Base-by-base conservation (phyloP, 2,329 filamentous ascomycete genomes). In the Ustulina deusta region DNA sequence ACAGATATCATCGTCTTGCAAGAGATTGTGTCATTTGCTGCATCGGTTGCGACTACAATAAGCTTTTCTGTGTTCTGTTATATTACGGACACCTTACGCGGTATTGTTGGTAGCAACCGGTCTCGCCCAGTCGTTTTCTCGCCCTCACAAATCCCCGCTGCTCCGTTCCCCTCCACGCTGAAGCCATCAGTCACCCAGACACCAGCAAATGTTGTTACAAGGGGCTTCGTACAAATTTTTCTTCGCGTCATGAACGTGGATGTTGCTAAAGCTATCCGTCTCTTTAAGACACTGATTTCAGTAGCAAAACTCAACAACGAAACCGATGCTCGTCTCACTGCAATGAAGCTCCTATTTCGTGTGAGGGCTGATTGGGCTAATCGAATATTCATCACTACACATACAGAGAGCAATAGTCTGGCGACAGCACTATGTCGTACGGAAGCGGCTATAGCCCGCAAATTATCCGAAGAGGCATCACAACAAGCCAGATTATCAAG, bases 321-420 rank as follows among this genome's bases (percentile, higher is more conserved):
- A 66, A 82, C 86, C 6, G 90, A 93, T 78, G 90, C 91, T 59
- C 90, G 92, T 6, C 81, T 96, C 29, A 90, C 89, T 13, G 90
- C 91, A 2, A 88, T 94, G 83, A 93, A 93, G 74, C 81, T 95
- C 49, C 82, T 97, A 1, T 95, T 97, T 77, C 89, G 94, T 49
- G 82, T 97, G 34, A 88, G 94, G 66, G 93, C 93, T 25, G 93
- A 97, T 79, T 93, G 91, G 77, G 89, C 91, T 10, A 89, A 94
- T 71, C 87, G 90, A 51, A 86, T 97, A 3, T 93, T 91, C 65
- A 83, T 97, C 61, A 89, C 89, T 7, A 81, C 87, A 38, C 86
- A 88, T 34, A 88, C 91, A 1, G 93, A 97, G 76, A 91, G 89
- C 32, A 88, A 91, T 71, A 89, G 88, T 61, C 83, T 97, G 27